A percentile compares a stretch with the other conserved stretches of the same genome.
Conservation (phyloP, 2,329 filamentous ascomycete species). For the Cladophialophora exuberans region DNA sequence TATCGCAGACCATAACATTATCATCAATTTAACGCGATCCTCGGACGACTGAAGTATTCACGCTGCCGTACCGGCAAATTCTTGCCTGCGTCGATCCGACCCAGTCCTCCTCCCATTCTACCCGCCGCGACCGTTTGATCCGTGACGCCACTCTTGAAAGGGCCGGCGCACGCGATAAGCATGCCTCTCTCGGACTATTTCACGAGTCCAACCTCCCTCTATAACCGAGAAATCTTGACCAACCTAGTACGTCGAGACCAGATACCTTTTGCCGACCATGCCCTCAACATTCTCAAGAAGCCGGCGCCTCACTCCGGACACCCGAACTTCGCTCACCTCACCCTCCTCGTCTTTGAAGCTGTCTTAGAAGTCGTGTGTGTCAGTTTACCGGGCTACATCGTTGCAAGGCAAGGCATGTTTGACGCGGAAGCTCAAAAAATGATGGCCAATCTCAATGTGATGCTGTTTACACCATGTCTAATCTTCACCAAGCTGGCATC, state of each 20-base stretch:
- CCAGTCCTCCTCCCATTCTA: too few species aligned
- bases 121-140: neutral
- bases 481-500: slow-evolving; percentile 97
- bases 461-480: slow-evolving; percentile 93
- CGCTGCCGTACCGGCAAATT: too few species aligned
- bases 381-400: slow-evolving; percentile 88
- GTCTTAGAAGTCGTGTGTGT: slow-evolving; percentile 95
- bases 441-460: slow-evolving; percentile 92
- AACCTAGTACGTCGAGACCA: slow-evolving; percentile 28
- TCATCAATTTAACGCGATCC: neutral
- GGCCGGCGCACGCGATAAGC: neutral
- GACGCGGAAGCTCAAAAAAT: slow-evolving; percentile 96
- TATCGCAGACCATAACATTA: neutral
- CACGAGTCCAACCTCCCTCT: slow-evolving; percentile 28
- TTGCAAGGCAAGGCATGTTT: slow-evolving; percentile 88
- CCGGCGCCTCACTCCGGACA: slow-evolving; percentile 43
- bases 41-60: too few species aligned
- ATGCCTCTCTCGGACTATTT: slow-evolving; percentile 33
- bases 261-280: slow-evolving; percentile 22
- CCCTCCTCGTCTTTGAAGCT: slow-evolving; percentile 88
- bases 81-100: too few species aligned
- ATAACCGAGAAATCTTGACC: slow-evolving; percentile 23
- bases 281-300: slow-evolving; percentile 15
- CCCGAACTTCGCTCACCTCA: slow-evolving; percentile 61
- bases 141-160: neutral